Percentiles rank a stretch among this genome's conserved stretches.
These are phyloP conservation scores for Eimeria necatrix DNA, from an alignment of 169 alveolate genomes.

Conservation along the genomic window DNA sequence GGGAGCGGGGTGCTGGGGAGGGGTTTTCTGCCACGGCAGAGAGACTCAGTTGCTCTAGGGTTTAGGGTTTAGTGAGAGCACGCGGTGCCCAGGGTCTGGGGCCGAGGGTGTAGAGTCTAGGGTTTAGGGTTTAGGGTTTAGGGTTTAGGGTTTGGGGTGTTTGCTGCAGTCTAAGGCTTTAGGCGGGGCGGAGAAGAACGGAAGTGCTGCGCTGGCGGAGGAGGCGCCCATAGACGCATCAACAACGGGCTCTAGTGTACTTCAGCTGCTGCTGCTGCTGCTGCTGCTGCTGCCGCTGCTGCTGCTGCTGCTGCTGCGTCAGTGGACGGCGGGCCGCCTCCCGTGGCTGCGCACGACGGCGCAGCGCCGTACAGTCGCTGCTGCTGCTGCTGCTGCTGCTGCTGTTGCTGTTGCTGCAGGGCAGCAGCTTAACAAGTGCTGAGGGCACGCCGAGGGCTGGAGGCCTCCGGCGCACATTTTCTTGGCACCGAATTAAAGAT, in stretches of 20 bases:
- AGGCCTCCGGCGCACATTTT: background rate
- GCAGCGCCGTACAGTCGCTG: background rate
- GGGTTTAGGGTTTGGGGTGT: too few species aligned
- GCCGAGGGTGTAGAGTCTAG: too few species aligned
- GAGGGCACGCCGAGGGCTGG: background rate
- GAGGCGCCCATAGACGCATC: background rate
- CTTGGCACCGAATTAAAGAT: background rate
- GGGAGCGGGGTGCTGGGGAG: too few species aligned
- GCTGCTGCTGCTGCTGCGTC: background rate
- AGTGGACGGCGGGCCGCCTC: too few species aligned
- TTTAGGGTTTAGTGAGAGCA: too few species aligned
- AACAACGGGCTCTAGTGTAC: background rate
- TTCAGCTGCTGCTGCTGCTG: too few species aligned
- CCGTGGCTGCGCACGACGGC: too few species aligned
- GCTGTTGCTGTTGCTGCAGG: background rate
- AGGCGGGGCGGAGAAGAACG: background rate
- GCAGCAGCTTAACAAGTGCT: background rate
- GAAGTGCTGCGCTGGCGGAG: background rate
- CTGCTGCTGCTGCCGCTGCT: background rate
- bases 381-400: background rate
- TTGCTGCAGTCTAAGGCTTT: too few species aligned
- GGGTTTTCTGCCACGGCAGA: too few species aligned
- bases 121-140: too few species aligned
- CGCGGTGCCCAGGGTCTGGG: too few species aligned
- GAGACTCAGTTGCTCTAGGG: too few species aligned